Conservation (phyloP, 1,284 basidiomycete genomes). For the Heliocybe sulcata region DNA sequence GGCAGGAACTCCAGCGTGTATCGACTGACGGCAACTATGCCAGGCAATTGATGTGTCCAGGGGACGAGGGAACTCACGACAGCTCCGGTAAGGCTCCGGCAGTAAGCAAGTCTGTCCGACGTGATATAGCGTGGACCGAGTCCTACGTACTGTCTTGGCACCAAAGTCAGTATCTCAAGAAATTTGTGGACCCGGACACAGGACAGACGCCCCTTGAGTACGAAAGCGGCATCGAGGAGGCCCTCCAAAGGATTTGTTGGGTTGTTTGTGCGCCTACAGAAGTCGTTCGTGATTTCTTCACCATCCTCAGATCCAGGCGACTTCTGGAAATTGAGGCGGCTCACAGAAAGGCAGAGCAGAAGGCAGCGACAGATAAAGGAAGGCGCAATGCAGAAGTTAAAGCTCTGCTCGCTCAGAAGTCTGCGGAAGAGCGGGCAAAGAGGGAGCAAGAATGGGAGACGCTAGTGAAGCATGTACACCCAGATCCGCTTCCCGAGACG, state of each 20-base stretch:
- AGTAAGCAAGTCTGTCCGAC: conserved; percentile 39
- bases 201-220: conserved; percentile 45
- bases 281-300: conserved; percentile 40
- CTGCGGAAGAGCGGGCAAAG: conserved; percentile 43
- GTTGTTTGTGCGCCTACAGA: conserved; percentile 49
- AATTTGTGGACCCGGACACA: conserved; percentile 34
- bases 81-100: conserved; percentile 18
- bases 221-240: conserved; percentile 26
- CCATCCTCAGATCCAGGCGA: conserved; percentile 28
- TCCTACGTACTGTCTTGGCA: conserved; percentile 58
- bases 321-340: conserved; percentile 36
- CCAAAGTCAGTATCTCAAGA: conserved; percentile 56
- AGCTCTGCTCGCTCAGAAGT: conserved; percentile 45
- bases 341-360: conserved; percentile 19
- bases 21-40: conserved; percentile 28
- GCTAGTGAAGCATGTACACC: conserved; percentile 46
- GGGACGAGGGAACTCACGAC: conserved; percentile 12
- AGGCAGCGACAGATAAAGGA: conserved; percentile 21
- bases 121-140: conserved; percentile 49
- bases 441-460: conserved; percentile 59
- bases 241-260: conserved; percentile 40
- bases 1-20: conserved; percentile 45
- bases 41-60: conserved; percentile 12
- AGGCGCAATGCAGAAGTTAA: conserved; percentile 36
- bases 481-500: conserved; percentile 39